Base-by-base conservation (phyloP, 768 basidiomycete species). In the Gymnopilus junonius region DNA sequence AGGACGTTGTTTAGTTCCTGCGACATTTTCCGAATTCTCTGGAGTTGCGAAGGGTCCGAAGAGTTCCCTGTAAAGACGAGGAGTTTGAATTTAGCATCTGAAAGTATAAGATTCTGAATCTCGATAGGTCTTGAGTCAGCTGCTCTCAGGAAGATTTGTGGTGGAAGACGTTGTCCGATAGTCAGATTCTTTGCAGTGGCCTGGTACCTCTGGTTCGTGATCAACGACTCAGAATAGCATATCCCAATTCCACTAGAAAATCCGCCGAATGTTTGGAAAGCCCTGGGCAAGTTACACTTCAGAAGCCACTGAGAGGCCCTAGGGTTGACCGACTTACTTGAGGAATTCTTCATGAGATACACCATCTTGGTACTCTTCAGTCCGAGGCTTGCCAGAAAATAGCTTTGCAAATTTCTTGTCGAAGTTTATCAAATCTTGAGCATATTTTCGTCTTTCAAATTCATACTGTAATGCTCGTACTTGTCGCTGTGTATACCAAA, bases 351-450 rank as follows among this genome's bases (percentile, higher is more conserved):
- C 78, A 58, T 84, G 83, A 1, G 85, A 80, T 20, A 88, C 83
- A 21, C 86, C 86, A 39, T 82, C 79, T 55, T 77, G 70, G 51
- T 80, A 70, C 2, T 77, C 75, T 34, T 76, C 74, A 4, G 85
- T 86, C 32, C 80, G 78, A 4, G 89, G 87, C 71, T 89, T 89
- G 39, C 84, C 85, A 21, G 89, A 91, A 71, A 90, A 91, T n/a
- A 91, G 75, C 14, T 79, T 77, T 8, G 88, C 80, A 63, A 87
- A 89, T 62, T 88, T 70, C 66, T 84, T 85, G 70, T 93, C 91
- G 67, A 90, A 92, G 53, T 82, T 67, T 61, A 92, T 92, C 62
- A 94, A 79, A 61, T 91, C 89, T 73, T 88, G 83, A 0, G 92
- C 91, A 62, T 85, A 90, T 66, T 83, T 84, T 55, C 84, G 81